Base-by-base conservation (phyloP, 2,329 filamentous ascomycete species). In the Neopestalotiopsis rosae region DNA sequence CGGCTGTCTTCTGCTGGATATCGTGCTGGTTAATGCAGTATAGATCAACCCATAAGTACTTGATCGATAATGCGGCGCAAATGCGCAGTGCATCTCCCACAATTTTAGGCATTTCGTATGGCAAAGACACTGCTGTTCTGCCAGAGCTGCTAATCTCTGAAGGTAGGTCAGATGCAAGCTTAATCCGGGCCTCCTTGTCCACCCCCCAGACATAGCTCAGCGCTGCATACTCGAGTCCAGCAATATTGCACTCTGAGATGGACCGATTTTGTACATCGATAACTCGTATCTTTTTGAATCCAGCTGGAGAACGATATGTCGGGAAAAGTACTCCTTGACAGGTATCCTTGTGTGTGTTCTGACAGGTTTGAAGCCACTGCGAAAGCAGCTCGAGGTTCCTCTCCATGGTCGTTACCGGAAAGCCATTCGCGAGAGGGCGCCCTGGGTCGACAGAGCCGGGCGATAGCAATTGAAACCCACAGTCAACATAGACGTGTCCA, bases 131-230 rank as follows among this genome's bases (percentile, higher is more conserved):
- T 24, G n/a, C 4, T 24, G n/a, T 52, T 17, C n/a, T 6, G 5
- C n/a, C 45, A 9, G 45, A 1, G 45, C 45, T 9, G 17, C 45
- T 17, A 52, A n/a, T 13, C n/a, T 17, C 5, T 1, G 4, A 14
- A 52, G 45, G 17, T 20, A 52, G 9, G 14, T 24, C n/a, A 3
- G 45, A 52, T 10, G 3, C 45, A 52, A 52, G 5, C 45, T 20
- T 52, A 1, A 52, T 10, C 1, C 45, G 45, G 6, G n/a, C n/a
- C 9, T 52, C 45, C 1, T 10, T 10, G n/a, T 24, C 12, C 12
- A 30, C 20, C 3, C 52, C 52, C 52, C 52, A 66, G 7, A 66
- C 64, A 9, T 58, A 66, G 14, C 65, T 66, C 45, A 59, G 64
- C n/a, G 52, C 12, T 2, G 49, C 64, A 59, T 66, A 66, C 17